phyloP scores from a whole-genome alignment of 2,329 filamentous ascomycete species.

The Talaromyces sp. region DNA sequence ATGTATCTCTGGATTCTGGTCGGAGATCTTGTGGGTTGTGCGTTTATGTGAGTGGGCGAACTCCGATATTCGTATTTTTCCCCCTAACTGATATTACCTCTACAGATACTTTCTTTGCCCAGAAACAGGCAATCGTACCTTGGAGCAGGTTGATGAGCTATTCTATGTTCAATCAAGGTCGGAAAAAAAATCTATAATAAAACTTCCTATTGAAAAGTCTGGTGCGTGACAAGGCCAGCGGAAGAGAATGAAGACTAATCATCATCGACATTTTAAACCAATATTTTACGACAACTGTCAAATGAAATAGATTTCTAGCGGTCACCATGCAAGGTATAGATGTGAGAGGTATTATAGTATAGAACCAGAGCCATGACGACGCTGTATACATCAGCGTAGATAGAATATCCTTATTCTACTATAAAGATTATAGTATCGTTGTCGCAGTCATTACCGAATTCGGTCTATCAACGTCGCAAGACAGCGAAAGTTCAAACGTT shows the following conservation, averaged over 20 bases:
- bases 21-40: background rate
- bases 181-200: background rate
- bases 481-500: too few species aligned
- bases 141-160: background rate
- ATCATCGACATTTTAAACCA: too few species aligned
- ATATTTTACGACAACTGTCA: too few species aligned
- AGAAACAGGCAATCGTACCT: background rate
- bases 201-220: background rate
- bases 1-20: conserved; percentile 38
- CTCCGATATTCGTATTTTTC: background rate
- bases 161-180: background rate
- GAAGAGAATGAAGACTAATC: background rate
- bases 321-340: too few species aligned
- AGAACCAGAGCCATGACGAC: too few species aligned
- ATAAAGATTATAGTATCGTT: too few species aligned
- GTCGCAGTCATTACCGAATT: too few species aligned
- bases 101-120: background rate
- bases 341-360: too few species aligned
- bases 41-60: background rate
- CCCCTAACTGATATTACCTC: background rate
- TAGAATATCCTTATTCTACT: too few species aligned
- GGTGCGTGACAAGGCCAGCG: background rate
- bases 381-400: too few species aligned
- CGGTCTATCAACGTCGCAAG: too few species aligned
- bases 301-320: too few species aligned